These are phyloP conservation scores for Colletotrichum godetiae DNA, from an alignment of 2,329 filamentous ascomycete species.

Conservation along the genomic window DNA sequence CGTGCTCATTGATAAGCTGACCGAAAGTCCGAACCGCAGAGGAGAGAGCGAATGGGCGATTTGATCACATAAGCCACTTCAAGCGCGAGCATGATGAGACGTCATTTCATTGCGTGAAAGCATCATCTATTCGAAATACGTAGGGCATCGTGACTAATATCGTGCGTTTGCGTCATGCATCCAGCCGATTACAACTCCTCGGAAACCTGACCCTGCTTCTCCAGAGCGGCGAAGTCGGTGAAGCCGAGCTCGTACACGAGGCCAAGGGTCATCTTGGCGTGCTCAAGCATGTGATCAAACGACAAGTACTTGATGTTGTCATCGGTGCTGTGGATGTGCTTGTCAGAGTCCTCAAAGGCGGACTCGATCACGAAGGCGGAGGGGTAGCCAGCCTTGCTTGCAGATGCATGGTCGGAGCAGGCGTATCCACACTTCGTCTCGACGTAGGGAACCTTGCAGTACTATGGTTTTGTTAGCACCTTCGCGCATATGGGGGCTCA, in stretches of 20 bases:
- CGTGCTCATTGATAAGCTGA: too few relatives aligned
- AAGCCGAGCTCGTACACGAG: slow-evolving; percentile 88
- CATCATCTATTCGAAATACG: background rate
- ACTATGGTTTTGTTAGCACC: slow-evolving; percentile 56
- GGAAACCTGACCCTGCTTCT: slow-evolving; percentile 45
- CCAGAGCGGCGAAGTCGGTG: slow-evolving; percentile 70
- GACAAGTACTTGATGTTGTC: slow-evolving; percentile 78
- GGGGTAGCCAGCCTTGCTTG: slow-evolving; percentile 79
- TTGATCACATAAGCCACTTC: background rate
- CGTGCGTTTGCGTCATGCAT: background rate
- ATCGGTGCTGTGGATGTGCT: slow-evolving; percentile 77
- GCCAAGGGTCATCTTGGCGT: slow-evolving; percentile 85
- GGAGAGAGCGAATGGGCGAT: too few relatives aligned
- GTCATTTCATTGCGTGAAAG: background rate
- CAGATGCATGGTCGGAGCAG: slow-evolving; percentile 80
- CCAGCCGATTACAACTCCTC: slow-evolving; percentile 47
- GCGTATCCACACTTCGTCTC: slow-evolving; percentile 92
- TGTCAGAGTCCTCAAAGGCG: slow-evolving; percentile 73
- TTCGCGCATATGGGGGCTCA: too few relatives aligned
- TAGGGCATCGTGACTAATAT: background rate
- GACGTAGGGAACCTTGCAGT: slow-evolving; percentile 89
- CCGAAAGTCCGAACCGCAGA: background rate
- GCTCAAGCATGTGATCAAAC: slow-evolving; percentile 93
- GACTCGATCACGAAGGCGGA: slow-evolving; percentile 83
- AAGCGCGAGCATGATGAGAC: background rate